Evolutionary conservation across 2,329 filamentous ascomycete species (phyloP).

Genomic region (Botryotinia convoluta): DNA sequence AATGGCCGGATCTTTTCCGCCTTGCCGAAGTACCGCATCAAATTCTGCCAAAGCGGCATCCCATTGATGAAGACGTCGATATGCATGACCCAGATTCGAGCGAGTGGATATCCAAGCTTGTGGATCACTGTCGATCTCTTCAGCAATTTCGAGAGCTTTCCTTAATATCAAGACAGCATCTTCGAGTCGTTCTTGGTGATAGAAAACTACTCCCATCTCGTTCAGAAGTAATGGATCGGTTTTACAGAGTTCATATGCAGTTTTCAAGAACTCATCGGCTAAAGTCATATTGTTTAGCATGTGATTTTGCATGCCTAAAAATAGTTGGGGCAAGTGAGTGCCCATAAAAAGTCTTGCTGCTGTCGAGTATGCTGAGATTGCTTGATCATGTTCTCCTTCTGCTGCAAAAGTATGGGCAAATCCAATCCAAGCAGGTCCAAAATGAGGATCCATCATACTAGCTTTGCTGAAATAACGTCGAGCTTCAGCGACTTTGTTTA

Average conservation of each 20-base stretch:
- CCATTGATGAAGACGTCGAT: constrained; percentile 67
- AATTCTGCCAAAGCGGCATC: constrained; percentile 76
- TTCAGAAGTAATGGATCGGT: constrained; percentile 89
- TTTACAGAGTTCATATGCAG: constrained; percentile 78
- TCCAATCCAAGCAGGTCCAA: constrained; percentile 96
- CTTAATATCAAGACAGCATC: constrained; percentile 76
- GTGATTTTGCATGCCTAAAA: constrained; percentile 97
- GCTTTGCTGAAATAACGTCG: constrained; percentile 96
- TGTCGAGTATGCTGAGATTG: constrained; percentile 95
- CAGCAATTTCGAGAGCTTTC: constrained; percentile 72
- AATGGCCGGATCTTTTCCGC: constrained; percentile 73
- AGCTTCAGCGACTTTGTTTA: constrained; percentile 86
- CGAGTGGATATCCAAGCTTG: constrained; percentile 80
- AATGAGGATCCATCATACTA: constrained; percentile 95
- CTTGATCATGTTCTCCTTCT: constrained; percentile 96
- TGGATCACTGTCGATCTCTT: constrained; percentile 78
- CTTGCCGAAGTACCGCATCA: constrained; percentile 79
- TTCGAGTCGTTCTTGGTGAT: constrained; percentile 78
- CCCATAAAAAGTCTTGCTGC: constrained; percentile 94
- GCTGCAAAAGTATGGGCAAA: constrained; percentile 98
- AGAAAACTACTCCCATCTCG: constrained; percentile 93
- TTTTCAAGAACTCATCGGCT: constrained; percentile 90
- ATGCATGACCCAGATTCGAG: constrained; percentile 86
- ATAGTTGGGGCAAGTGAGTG: constrained; percentile 91
- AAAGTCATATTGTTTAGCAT: constrained; percentile 92